Evolutionary conservation across 495 filamentous ascomycete species (phyloP).

Genomic region (Aspergillus taichungensis): DNA sequence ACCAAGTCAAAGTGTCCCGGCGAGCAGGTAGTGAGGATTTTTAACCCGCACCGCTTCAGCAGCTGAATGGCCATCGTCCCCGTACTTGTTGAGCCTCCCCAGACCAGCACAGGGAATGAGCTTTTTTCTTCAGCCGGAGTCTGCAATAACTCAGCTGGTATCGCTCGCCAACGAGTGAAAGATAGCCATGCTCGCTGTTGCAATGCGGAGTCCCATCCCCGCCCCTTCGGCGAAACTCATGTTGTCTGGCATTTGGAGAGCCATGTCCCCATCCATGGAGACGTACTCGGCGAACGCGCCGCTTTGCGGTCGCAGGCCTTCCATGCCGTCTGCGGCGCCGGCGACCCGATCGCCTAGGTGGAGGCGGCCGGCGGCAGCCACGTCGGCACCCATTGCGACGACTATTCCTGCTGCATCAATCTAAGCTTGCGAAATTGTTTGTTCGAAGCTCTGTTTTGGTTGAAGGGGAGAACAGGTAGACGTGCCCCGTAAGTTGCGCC

Average conservation of each 20-base stretch:
- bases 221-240: conserved; percentile 23
- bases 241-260: conserved; percentile 23
- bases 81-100: conserved; percentile 21
- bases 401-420: conserved; percentile 28
- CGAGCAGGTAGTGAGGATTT: conserved; percentile 50
- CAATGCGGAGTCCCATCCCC: conserved; percentile 14
- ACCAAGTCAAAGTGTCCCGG: conserved; percentile 47
- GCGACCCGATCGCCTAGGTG: conserved; percentile 1
- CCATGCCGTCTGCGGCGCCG: conserved; percentile 6
- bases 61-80: conserved; percentile 26
- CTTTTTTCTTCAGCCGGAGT: conserved; percentile 6
- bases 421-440: no score
- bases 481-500: conserved; percentile 21
- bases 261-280: conserved; percentile 18
- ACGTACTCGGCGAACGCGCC: conserved; percentile 39
- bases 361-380: neutral
- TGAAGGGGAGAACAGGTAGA: no score
- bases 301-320: neutral
- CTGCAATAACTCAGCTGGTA: neutral
- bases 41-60: conserved; percentile 19
- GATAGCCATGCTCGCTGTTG: conserved; percentile 3
- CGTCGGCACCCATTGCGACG: conserved; percentile 12
- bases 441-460: no score
- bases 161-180: conserved; percentile 2
- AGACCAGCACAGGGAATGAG: conserved; percentile 21